Evolutionary conservation across 345 rosid species (phyloP).

Genomic region (Camelina sativa): DNA sequence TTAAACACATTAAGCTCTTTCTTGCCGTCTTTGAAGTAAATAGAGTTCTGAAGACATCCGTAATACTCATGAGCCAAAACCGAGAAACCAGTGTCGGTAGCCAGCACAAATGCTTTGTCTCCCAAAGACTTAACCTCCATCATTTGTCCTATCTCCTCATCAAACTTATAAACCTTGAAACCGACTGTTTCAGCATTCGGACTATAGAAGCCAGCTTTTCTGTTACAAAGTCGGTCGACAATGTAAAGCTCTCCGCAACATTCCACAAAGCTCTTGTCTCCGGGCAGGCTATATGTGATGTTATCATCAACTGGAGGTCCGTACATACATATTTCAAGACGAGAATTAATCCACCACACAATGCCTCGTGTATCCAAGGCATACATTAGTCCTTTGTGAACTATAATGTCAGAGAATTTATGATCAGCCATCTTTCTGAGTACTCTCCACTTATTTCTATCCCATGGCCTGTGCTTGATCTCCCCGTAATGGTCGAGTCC

Average conservation of each 20-base stretch:
- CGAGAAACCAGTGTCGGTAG: conserved; percentile 38
- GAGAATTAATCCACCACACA: conserved; percentile 2
- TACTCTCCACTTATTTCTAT: neutral
- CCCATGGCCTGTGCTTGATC: neutral
- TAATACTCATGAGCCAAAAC: conserved; percentile 10
- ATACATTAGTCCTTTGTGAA: neutral
- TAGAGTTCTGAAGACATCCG: conserved; percentile 15
- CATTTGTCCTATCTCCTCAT: conserved; percentile 34
- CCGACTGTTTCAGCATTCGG: neutral
- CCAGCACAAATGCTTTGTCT: conserved; percentile 39
- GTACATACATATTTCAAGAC: neutral
- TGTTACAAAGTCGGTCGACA: neutral
- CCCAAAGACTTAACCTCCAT: conserved; percentile 37
- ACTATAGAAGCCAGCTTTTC: neutral
- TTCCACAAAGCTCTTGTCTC: conserved; percentile 11
- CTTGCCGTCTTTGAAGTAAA: conserved; percentile 14
- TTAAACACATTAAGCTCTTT: neutral
- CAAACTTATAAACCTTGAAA: conserved; percentile 36
- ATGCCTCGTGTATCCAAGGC: neutral
- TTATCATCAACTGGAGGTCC: neutral
- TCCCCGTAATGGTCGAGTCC: neutral
- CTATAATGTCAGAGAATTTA: neutral
- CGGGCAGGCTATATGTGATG: neutral
- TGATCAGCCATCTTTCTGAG: neutral
- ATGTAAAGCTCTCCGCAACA: conserved; percentile 33